Evolutionary conservation across 1,139 yeast species (phyloP).

Genomic region (Yamadazyma sp.): DNA sequence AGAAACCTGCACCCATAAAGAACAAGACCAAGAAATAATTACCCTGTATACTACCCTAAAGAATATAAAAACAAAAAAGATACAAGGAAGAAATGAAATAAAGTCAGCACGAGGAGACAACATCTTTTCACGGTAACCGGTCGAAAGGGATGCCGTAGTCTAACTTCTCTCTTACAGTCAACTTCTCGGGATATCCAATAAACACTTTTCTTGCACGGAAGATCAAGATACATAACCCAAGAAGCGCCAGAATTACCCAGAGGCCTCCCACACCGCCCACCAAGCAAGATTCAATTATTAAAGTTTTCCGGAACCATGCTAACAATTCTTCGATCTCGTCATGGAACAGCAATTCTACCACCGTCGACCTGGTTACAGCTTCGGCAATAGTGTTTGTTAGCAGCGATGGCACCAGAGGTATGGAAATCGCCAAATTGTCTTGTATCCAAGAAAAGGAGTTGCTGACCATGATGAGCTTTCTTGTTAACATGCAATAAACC

Average conservation of each 20-base stretch:
- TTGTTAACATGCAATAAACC: slow-evolving; percentile 76
- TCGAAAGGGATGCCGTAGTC: slow-evolving; percentile 33
- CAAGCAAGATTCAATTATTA: slow-evolving; percentile 47
- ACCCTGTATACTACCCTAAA: neutral
- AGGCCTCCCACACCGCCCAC: slow-evolving; percentile 42
- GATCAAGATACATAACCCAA: slow-evolving; percentile 27
- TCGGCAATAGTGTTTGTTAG: neutral
- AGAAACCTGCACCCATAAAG: slow-evolving; percentile 61
- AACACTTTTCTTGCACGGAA: slow-evolving; percentile 3
- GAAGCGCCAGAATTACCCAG: slow-evolving; percentile 48
- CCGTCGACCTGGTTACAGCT: neutral
- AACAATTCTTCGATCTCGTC: slow-evolving; percentile 16
- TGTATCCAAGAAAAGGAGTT: slow-evolving; percentile 79
- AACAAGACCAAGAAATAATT: slow-evolving; percentile 20
- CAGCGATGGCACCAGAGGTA: slow-evolving; percentile 44
- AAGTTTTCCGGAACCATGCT: slow-evolving; percentile 29
- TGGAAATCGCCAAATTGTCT: slow-evolving; percentile 53
- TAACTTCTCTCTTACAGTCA: slow-evolving; percentile 26
- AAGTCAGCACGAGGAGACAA: neutral
- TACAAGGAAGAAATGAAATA: neutral
- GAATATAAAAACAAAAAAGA: neutral
- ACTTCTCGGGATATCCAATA: slow-evolving; percentile 33
- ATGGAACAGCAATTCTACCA: slow-evolving; percentile 1
- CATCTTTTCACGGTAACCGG: slow-evolving; percentile 10
- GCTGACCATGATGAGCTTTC: slow-evolving; percentile 65